Conservation (phyloP, 2,329 filamentous ascomycete species). For the Pseudocercospora macadamiae region DNA sequence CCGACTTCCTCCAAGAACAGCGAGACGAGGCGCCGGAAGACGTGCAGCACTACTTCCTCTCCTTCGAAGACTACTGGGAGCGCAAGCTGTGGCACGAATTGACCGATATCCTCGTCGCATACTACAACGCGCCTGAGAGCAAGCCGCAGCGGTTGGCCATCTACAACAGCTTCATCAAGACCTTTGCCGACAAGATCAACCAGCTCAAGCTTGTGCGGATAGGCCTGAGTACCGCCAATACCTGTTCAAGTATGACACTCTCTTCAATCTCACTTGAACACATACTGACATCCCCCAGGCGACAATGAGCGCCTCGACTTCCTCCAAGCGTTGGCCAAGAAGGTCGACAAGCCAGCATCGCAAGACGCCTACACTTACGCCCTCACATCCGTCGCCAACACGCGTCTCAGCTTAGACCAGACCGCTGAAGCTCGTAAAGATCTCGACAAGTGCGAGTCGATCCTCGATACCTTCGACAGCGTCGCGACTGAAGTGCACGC, state of each 20-base stretch:
- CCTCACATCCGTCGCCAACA: conserved; percentile 83
- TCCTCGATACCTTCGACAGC: conserved; percentile 88
- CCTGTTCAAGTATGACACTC: conserved; percentile 69
- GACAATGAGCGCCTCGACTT: conserved; percentile 84
- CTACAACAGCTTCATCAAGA: conserved; percentile 93
- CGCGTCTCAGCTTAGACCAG: conserved; percentile 79
- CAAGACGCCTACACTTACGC: conserved; percentile 97
- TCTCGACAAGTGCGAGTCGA: conserved; percentile 81
- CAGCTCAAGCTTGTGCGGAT: conserved; percentile 94
- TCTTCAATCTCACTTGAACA: too few species aligned
- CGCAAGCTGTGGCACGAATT: conserved; percentile 99
- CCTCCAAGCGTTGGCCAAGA: conserved; percentile 78
- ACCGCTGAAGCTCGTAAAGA: conserved; percentile 83
- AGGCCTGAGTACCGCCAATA: conserved; percentile 81
- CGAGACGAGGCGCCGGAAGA: conserved; percentile 85
- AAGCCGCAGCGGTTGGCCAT: conserved; percentile 82
- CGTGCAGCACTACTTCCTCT: conserved; percentile 82
- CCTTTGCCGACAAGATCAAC: conserved; percentile 98
- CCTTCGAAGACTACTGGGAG: conserved; percentile 97
- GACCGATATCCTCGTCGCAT: conserved; percentile 82
- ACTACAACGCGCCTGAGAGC: conserved; percentile 83
- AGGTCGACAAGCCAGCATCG: conserved; percentile 88
- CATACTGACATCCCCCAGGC: conserved; percentile 58
- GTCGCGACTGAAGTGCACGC: conserved; percentile 96
- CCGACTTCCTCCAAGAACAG: conserved; percentile 89